Percentiles rank a stretch among this genome's conserved stretches.
phyloP scores from a whole-genome alignment of 2,329 filamentous ascomycete genomes.

The Drechslerella coelobrocha region DNA sequence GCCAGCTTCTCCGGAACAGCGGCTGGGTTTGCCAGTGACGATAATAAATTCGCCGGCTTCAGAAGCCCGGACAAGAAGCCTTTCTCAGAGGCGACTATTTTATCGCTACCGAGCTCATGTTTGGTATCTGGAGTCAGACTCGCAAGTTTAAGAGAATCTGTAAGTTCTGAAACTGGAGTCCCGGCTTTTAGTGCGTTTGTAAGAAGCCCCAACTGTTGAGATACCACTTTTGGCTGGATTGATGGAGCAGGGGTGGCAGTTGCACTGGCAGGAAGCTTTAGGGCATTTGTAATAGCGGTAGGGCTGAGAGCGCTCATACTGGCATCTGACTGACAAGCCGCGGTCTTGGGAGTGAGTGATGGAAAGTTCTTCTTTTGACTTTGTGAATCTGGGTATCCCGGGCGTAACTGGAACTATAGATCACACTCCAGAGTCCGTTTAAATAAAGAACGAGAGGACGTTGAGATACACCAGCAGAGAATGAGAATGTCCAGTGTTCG shows the following conservation, averaged over 20 bases:
- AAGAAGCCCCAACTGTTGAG: constrained; percentile 24
- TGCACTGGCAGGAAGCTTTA: constrained; percentile 33
- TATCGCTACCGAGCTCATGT: neutral
- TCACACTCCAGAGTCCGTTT: neutral
- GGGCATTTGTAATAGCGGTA: constrained; percentile 5
- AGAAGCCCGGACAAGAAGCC: constrained; percentile 20
- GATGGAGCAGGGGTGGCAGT: neutral
- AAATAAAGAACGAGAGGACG: neutral
- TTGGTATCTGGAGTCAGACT: neutral
- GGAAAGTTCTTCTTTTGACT: constrained; percentile 13
- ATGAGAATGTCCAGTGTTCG: too few relatives aligned
- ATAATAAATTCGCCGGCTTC: constrained; percentile 5
- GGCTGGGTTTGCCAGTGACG: constrained; percentile 8
- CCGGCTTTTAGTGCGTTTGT: constrained; percentile 19
- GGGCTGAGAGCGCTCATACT: constrained; percentile 10
- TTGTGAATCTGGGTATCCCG: constrained; percentile 28
- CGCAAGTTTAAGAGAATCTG: constrained; percentile 10
- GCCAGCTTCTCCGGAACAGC: constrained; percentile 37
- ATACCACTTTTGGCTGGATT: constrained; percentile 15
- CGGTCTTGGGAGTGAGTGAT: constrained; percentile 9
- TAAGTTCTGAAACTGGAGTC: constrained; percentile 21
- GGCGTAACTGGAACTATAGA: constrained; percentile 6
- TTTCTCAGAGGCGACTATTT: constrained; percentile 3
- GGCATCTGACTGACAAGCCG: neutral
- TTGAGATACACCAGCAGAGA: neutral